phyloP scores from a whole-genome alignment of 805 yeast species.

The Saccharomycopsis synnaedendra region DNA sequence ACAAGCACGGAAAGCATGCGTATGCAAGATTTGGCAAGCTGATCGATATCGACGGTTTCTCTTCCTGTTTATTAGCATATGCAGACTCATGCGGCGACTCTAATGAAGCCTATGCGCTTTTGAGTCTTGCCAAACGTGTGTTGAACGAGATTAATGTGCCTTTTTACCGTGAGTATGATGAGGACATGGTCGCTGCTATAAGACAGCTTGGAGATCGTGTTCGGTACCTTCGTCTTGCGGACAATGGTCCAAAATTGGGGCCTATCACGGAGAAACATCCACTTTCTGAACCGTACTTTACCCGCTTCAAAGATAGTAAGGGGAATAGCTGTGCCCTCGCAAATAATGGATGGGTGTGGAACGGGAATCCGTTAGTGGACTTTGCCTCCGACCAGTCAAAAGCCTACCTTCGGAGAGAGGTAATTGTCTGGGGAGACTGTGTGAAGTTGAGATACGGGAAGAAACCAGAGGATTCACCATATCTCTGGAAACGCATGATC shows the following conservation, averaged over 20 bases:
- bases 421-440: constrained; percentile 96
- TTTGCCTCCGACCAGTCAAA: constrained; percentile 75
- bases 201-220: constrained; percentile 68
- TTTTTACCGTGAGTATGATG: constrained; percentile 63
- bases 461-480: constrained; percentile 73
- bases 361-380: constrained; percentile 86
- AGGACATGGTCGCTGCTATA: constrained; percentile 48
- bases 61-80: constrained; percentile 26
- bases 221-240: constrained; percentile 64
- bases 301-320: constrained; percentile 41
- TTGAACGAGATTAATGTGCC: constrained; percentile 71
- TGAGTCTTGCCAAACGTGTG: constrained; percentile 22
- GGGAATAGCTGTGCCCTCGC: constrained; percentile 68
- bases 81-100: not conserved
- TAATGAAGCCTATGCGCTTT: no score
- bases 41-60: constrained; percentile 39
- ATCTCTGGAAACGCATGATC: constrained; percentile 81
- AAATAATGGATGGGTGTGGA: constrained; percentile 99
- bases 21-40: constrained; percentile 40
- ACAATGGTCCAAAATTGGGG: constrained; percentile 74
- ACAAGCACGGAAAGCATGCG: constrained; percentile 3
- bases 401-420: constrained; percentile 83
- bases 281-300: constrained; percentile 79
- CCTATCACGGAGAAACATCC: constrained; percentile 46
- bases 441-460: constrained; percentile 82